Base-by-base conservation (phyloP, 495 filamentous ascomycete genomes). In the Talaromyces wortmannii region DNA sequence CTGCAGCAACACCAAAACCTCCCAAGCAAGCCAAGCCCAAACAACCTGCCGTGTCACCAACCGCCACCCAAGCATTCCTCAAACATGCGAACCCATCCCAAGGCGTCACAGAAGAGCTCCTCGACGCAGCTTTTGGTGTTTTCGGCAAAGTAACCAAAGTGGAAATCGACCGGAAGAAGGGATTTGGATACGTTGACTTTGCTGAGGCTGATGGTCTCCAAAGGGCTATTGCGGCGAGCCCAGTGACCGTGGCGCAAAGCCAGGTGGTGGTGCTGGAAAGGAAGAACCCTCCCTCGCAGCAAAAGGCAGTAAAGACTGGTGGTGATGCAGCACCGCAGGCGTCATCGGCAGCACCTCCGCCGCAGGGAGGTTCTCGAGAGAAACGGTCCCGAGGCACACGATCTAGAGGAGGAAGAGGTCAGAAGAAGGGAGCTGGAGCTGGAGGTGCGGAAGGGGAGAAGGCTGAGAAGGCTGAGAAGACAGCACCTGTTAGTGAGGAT, bases 71-170 rank as follows among this genome's bases (percentile, higher is more conserved):
- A 63, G 91, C 89, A n/a, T 97, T 96, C 65, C 76, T 96, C 61
- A 96, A 96, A 63, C 91, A 95, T 61, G 91, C 91, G 52, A 95
- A 94, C 66, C 83, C 89, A 16, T 91, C 90, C 1, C 91, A 96
- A 66, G 91, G 91, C 15, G 87, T 97, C 42, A 95, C 90, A 0
- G 91, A 95, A 59, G 71, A 83, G 0, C 67, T 89, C 0, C 79
- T 97, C 5, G 81, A 85, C 56, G 77, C 84, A 57, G 84, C 89
- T 7, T 83, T 97, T 63, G 69, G 81, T 36, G 64, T 69, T 1
- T 92, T 87, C 57, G 91, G 91, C 15, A 59, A 80, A 6, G 79
- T 95, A 32, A 78, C 79, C 3, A 86, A 82, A 57, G 88, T 94
- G 2, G 91, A 95, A 61, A 92, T 97, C 45, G 91, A 96, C 62